Percentiles rank a stretch among this genome's conserved stretches.
Evolutionary conservation across 164 flowering plant genomes (phyloP).

Genomic region (Chimonanthus praecox): DNA sequence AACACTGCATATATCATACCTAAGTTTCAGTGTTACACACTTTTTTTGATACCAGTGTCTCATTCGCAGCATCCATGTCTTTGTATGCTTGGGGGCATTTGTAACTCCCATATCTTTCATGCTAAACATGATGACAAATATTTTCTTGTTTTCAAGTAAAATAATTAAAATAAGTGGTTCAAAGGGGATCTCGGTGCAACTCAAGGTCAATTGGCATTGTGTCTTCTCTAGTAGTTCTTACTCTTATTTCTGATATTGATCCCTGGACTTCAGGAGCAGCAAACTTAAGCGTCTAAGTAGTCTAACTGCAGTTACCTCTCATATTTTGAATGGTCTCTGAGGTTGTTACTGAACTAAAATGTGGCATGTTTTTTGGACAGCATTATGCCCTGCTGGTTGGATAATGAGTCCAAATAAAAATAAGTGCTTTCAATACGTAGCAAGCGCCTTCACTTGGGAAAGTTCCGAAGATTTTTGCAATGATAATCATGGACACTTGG

Average conservation of each 20-base stretch:
- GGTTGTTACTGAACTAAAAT: not conserved
- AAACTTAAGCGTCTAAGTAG: not conserved
- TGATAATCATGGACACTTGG: slow-evolving; percentile 52
- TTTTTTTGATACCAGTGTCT: no score
- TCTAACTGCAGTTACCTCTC: not conserved
- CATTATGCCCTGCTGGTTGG: slow-evolving; percentile 65
- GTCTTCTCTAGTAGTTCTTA: not conserved
- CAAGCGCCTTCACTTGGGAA: slow-evolving; percentile 47
- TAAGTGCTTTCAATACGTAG: slow-evolving; percentile 42
- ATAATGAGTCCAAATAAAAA: slow-evolving; percentile 33
- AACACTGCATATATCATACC: no score
- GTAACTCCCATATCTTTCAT: no score
- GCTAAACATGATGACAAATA: no score
- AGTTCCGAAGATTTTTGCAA: slow-evolving; percentile 50
- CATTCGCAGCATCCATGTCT: no score
- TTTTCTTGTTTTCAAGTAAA: no score
- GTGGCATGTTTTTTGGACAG: slow-evolving; percentile 24
- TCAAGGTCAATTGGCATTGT: not conserved
- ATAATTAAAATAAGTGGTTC: not conserved
- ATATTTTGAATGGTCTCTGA: not conserved
- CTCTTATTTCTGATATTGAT: not conserved
- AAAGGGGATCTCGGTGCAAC: not conserved
- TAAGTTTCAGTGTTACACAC: no score
- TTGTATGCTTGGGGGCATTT: no score
- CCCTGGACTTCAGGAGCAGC: not conserved